Evolutionary conservation across 1,139 yeast genomes (phyloP).

Genomic region (Kluyveromyces sp.): DNA sequence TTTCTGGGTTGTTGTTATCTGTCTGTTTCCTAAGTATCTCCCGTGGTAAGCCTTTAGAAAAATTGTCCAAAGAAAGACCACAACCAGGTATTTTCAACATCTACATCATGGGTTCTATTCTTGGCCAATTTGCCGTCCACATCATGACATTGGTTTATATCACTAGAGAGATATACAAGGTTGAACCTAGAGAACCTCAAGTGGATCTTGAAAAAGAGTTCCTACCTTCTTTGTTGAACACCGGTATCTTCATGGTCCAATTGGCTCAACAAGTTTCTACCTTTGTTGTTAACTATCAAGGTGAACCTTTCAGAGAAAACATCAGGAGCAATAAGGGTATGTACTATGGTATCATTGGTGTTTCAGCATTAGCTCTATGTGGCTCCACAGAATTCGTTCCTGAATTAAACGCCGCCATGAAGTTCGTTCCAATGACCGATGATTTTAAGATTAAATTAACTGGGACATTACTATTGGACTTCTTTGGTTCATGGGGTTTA

Average conservation of each 20-base stretch:
- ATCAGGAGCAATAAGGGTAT: constrained; percentile 88
- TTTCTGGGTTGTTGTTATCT: constrained; percentile 81
- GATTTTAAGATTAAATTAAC: constrained; percentile 77
- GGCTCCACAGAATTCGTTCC: constrained; percentile 95
- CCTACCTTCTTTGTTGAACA: constrained; percentile 82
- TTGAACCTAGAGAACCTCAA: constrained; percentile 88
- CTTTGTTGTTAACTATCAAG: constrained; percentile 96
- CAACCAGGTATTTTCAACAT: constrained; percentile 94
- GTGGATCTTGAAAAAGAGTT: constrained; percentile 87
- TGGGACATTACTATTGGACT: constrained; percentile 63
- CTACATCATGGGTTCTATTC: constrained; percentile 94
- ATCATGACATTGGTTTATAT: constrained; percentile 75
- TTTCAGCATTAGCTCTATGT: constrained; percentile 76
- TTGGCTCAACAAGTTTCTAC: constrained; percentile 96
- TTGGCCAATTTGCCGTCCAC: constrained; percentile 94
- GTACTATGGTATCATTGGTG: constrained; percentile 93
- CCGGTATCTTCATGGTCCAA: constrained; percentile 91
- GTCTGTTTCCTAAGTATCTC: constrained; percentile 95
- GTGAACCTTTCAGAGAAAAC: constrained; percentile 92
- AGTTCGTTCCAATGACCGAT: constrained; percentile 77
- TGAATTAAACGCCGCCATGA: constrained; percentile 85
- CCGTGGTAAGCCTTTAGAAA: constrained; percentile 84
- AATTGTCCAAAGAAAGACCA: constrained; percentile 89
- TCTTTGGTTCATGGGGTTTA: constrained; percentile 69
- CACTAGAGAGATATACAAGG: constrained; percentile 69